These are phyloP conservation scores for Tulasnella sp. DNA, from an alignment of 768 basidiomycete genomes.

Conservation along the genomic window DNA sequence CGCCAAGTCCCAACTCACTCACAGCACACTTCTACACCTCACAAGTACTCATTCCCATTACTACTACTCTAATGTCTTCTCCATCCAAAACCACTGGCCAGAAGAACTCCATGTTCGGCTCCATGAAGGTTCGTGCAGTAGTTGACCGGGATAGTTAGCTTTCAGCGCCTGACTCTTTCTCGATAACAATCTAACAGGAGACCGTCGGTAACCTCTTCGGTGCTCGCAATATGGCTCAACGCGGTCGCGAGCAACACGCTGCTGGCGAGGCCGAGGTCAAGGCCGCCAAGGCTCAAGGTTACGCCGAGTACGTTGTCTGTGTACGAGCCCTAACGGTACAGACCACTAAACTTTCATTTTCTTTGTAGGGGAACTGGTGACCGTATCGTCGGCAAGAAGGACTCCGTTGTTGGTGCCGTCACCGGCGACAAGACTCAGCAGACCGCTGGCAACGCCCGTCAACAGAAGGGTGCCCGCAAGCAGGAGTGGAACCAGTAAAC, in stretches of 20 bases:
- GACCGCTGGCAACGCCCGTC: conserved; percentile 20
- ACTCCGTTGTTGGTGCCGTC: conserved; percentile 42
- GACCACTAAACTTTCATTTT: neutral
- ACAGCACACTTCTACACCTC: no score
- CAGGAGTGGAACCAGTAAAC: neutral
- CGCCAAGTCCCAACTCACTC: no score
- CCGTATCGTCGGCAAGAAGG: conserved; percentile 38
- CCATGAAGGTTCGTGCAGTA: neutral
- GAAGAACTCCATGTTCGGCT: neutral
- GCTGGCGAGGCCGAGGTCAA: conserved; percentile 30
- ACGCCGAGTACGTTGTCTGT: neutral
- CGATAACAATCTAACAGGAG: neutral
- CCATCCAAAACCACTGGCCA: neutral
- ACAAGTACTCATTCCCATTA: no score
- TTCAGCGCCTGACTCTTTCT: neutral
- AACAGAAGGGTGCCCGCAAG: neutral
- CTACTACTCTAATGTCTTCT: neutral
- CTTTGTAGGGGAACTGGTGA: conserved; percentile 30
- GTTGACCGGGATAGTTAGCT: neutral
- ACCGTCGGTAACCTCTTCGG: neutral
- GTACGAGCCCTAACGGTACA: no score
- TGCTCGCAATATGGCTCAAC: neutral
- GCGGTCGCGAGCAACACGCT: conserved; percentile 27
- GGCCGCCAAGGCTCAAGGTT: conserved; percentile 33
- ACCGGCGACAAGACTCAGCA: conserved; percentile 44